phyloP scores from a whole-genome alignment of 2,329 filamentous ascomycete genomes.

The Microsporum audouinii region DNA sequence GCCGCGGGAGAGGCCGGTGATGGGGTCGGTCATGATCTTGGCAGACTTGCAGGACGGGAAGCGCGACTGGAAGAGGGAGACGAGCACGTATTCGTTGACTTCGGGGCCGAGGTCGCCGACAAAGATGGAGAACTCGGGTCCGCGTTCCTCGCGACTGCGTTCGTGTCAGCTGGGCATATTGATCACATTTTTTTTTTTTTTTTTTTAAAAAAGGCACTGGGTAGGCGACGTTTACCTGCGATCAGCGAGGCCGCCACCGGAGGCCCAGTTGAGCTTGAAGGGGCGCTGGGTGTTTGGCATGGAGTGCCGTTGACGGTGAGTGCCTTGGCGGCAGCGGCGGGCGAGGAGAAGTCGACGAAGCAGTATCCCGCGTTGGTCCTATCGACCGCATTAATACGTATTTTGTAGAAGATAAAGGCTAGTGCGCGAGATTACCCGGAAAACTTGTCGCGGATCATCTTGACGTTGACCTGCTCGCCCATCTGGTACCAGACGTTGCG shows the following conservation, averaged over 20 bases:
- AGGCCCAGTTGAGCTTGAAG: conserved; percentile 99
- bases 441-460: conserved; percentile 99
- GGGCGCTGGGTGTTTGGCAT: conserved; percentile 90
- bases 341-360: conserved; percentile 82
- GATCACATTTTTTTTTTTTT: not conserved
- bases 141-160: conserved; percentile 69
- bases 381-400: conserved; percentile 19
- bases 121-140: conserved; percentile 93
- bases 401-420: conserved; percentile 10
- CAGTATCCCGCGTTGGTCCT: conserved; percentile 93
- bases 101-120: conserved; percentile 95
- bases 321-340: conserved; percentile 81
- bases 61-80: conserved; percentile 90
- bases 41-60: conserved; percentile 98
- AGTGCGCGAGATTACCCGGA: conserved; percentile 55
- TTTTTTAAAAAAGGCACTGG: not conserved
- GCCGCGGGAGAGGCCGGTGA: conserved; percentile 91
- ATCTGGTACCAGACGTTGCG: conserved; percentile 90
- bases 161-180: no score
- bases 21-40: conserved; percentile 99
- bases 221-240: conserved; percentile 50
- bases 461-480: conserved; percentile 91
- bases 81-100: conserved; percentile 95
- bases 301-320: conserved; percentile 71
- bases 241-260: conserved; percentile 87